Base-by-base conservation (phyloP, 106 monocot species). In the Dioscorea dumetorum region DNA sequence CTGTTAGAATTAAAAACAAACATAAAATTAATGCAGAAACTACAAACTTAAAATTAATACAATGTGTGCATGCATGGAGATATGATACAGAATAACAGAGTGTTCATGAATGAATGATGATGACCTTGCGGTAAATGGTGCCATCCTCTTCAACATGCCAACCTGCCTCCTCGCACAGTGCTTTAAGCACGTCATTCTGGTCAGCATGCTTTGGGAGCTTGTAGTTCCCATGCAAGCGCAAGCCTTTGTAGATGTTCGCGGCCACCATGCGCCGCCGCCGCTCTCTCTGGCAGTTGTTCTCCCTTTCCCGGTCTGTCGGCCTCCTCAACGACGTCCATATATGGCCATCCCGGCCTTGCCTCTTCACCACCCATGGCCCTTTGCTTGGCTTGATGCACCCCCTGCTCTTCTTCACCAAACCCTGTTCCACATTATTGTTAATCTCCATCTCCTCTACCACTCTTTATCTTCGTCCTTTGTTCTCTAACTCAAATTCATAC, bases 121-220 rank as follows among this genome's bases (percentile, higher is more conserved):
- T 41, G 5, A 80, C 80, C 75, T 75, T 70, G 69, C 80, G 74
- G 66, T 80, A 80, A 33, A 75, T 80, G 64, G 80, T 80, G 33
- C 80, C 80, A 67, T 80, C 80, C 68, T 70, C 70, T 35, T 80
- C 71, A 16, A 80, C 80, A 19, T n/a, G 41, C 80, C 80, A 80
- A 3, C 80, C 80, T 22, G 75, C 80, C 70, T 80, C 80, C 35
- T 52, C 14, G 75, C 80, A 80, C 65, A 80, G 60, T 22, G 80
- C 80, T 56, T 80, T 80, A 58, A 80, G 75, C 23, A 80, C 80
- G 50, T 80, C 80, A 58, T 80, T 80, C 65, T 75, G 75, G 75
- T 80, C 80, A 52, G 75, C 75, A 60, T 80, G 80, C 64, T 80
- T 80, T 4, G 80, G 80, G 3, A 80, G 80, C 60, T 34, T 70